Evolutionary conservation across 148 eudicot genomes (phyloP), one percentile per base, ranked within the genome.

Genomic region (Fallopia convolvulus): DNA sequence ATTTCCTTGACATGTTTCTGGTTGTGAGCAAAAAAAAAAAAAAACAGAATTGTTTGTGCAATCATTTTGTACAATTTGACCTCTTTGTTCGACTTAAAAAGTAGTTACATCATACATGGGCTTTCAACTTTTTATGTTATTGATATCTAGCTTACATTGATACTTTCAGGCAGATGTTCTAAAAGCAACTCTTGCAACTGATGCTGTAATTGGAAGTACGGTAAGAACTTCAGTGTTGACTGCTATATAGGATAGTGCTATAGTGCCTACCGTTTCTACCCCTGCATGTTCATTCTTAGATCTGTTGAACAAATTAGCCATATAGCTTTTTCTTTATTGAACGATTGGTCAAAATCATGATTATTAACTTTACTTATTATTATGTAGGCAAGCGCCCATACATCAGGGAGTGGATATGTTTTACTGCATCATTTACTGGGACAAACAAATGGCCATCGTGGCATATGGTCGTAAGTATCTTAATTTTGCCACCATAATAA

Each of bases 361-460:
- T 65, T 9, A 26, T 65, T 30, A 65, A 65, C 41, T 30, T 36
- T 36, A n/a, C 13, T 11, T 36, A 7, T 21, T 36, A 30, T 76
- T 36, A 48, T 80, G 76, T 74, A 95, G 99, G 97, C 90, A 79
- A 92, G 96, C 83, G 87, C 84, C 79, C 90, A 78, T 81, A 91
- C 97, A 76, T 91, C 94, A 61, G 99, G 99, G 78, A 88, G 97
- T 86, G 99, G 97, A 81, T 95, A 95, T 79, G 97, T 92, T 83
- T 85, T 95, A 83, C 92, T 95, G 48, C 99, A 95, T 86, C 99
- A 95, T 60, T 88, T 95, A 80, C 91, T 95, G 97, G 99, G 99
- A 82, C 97, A 92, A 91, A 92, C 97, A 80, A 85, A 89, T 85
- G 99, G 99, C 44, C 90, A 89, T 33, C 94, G 91, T 79, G 99